Conservation (phyloP, 345 rosid genomes). For the Physaria fendleri region DNA sequence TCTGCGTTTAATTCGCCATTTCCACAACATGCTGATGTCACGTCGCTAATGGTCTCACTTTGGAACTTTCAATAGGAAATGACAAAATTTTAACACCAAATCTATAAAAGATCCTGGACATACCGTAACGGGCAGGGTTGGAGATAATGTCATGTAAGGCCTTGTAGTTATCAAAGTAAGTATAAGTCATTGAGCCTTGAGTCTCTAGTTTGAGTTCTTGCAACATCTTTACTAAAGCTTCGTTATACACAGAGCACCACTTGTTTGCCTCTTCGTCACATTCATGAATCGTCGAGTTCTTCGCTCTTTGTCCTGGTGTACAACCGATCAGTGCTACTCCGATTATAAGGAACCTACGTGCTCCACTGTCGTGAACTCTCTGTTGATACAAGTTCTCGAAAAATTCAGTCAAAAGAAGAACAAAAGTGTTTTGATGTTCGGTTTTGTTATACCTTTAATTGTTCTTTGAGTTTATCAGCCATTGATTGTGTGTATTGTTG, state of each 20-base stretch:
- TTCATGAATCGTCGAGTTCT: slow-evolving; percentile 26
- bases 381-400: slow-evolving; percentile 5
- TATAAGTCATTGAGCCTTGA: slow-evolving; percentile 35
- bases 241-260: slow-evolving; percentile 43
- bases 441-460: slow-evolving; percentile 49
- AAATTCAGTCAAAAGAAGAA: background rate
- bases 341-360: slow-evolving; percentile 42
- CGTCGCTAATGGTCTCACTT: slow-evolving; percentile 26
- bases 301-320: slow-evolving; percentile 40
- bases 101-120: background rate
- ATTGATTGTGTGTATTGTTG: slow-evolving; percentile 38
- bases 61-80: too few species aligned
- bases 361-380: slow-evolving; percentile 40
- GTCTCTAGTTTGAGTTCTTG: slow-evolving; percentile 35
- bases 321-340: slow-evolving; percentile 60
- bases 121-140: slow-evolving; percentile 48
- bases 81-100: background rate
- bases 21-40: slow-evolving; percentile 77
- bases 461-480: slow-evolving; percentile 43
- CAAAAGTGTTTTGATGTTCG: background rate
- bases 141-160: slow-evolving; percentile 35
- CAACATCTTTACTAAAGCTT: slow-evolving; percentile 36
- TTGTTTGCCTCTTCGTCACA: slow-evolving; percentile 43
- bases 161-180: slow-evolving; percentile 49
- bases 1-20: slow-evolving; percentile 48